Conservation (phyloP, 257 asterid species). For the Nyctanthes arbortristis region DNA sequence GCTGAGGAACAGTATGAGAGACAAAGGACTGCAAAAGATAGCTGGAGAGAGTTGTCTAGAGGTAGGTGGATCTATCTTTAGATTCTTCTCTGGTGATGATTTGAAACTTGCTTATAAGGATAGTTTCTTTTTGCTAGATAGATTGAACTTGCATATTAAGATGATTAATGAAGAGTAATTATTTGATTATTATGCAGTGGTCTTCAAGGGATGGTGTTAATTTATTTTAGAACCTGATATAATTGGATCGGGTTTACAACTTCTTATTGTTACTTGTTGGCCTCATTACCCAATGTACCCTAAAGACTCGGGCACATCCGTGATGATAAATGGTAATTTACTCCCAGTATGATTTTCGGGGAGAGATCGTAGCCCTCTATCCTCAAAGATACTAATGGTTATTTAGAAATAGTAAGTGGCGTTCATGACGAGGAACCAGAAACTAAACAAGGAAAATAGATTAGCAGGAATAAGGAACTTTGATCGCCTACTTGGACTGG, state of each 20-base stretch:
- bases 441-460: too few relatives aligned
- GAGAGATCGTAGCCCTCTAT: background rate
- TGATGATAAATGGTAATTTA: too few relatives aligned
- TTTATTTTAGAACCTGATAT: background rate
- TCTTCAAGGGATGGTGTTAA: background rate
- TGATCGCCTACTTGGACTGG: too few relatives aligned
- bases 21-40: slow-evolving; percentile 51
- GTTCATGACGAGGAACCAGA: background rate
- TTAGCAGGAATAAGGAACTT: background rate
- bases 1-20: slow-evolving; percentile 53
- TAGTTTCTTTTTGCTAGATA: slow-evolving; percentile 35
- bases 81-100: slow-evolving; percentile 50
- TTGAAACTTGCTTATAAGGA: slow-evolving; percentile 34
- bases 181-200: too few relatives aligned
- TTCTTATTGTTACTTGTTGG: background rate
- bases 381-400: background rate
- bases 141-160: slow-evolving; percentile 47
- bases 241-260: background rate
- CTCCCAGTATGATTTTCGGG: background rate
- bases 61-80: slow-evolving; percentile 47
- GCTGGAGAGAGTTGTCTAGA: slow-evolving; percentile 70
- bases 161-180: slow-evolving; percentile 18
- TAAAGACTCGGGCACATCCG: background rate
- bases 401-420: background rate
- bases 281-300: background rate